Evolutionary conservation across 2,329 filamentous ascomycete species (phyloP).

Genomic region (Colletotrichum orchidophilum): DNA sequence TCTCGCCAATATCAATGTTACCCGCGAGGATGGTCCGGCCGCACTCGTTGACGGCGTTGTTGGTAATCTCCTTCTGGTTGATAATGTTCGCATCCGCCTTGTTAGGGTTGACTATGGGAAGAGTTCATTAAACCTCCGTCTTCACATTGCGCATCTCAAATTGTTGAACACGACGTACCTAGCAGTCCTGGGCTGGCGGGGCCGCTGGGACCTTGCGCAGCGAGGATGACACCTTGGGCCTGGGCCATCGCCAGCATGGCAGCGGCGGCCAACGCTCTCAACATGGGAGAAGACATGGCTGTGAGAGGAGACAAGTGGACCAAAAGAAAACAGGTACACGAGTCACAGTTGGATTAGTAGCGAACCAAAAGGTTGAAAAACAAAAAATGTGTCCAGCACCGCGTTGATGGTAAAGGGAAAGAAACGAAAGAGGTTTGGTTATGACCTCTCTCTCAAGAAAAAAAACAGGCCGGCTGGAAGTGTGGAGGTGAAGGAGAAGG

Average conservation of each 20-base stretch:
- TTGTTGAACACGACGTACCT: conserved; percentile 42
- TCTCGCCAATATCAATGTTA: conserved; percentile 69
- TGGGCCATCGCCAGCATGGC: conserved; percentile 47
- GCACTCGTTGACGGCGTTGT: conserved; percentile 66
- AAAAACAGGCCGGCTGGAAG: conserved; percentile 12
- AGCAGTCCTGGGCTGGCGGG: conserved; percentile 58
- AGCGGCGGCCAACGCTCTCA: conserved; percentile 43
- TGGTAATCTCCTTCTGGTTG: conserved; percentile 61
- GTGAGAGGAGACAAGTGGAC: conserved; percentile 35
- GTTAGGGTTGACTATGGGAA: conserved; percentile 70
- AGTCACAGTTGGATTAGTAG: conserved; percentile 28
- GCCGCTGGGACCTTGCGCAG: conserved; percentile 54
- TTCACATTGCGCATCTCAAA: conserved; percentile 52
- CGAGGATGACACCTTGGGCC: conserved; percentile 59
- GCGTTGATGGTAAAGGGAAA: background rate
- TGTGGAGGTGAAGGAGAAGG: background rate
- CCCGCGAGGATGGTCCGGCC: conserved; percentile 69
- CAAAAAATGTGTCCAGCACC: conserved; percentile 28
- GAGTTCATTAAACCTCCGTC: conserved; percentile 60
- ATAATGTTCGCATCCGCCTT: conserved; percentile 73
- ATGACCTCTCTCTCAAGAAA: background rate
- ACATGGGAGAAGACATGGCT: conserved; percentile 48
- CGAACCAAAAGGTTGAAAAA: background rate
- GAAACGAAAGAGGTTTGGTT: conserved; percentile 4
- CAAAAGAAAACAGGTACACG: conserved; percentile 31